These are phyloP conservation scores for Amphirosellinia nigrospora DNA, from an alignment of 495 filamentous ascomycete species.

Conservation along the genomic window DNA sequence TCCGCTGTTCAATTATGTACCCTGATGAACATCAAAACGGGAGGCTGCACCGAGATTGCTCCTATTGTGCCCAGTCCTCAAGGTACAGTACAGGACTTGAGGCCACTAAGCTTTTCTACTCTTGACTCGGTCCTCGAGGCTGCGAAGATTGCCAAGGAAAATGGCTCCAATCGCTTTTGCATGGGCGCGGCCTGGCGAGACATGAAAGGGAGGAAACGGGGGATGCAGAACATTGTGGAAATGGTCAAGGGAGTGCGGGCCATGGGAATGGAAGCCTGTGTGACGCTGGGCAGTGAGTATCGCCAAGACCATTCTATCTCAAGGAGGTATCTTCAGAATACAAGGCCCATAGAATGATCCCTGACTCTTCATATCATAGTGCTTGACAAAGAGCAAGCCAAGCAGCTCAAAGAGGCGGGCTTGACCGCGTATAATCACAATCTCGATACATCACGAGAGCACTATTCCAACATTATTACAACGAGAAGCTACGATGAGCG, in stretches of 20 bases:
- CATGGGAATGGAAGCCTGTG: slow-evolving; percentile 85
- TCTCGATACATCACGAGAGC: slow-evolving; percentile 83
- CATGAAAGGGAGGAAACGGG: slow-evolving; percentile 85
- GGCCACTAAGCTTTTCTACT: slow-evolving; percentile 73
- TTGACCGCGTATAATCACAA: slow-evolving; percentile 92
- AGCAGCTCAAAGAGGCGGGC: slow-evolving; percentile 79
- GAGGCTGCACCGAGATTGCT: slow-evolving; percentile 88
- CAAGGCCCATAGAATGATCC: not conserved
- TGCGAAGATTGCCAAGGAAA: slow-evolving; percentile 74
- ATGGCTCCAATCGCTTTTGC: slow-evolving; percentile 85
- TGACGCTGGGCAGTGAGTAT: slow-evolving; percentile 70
- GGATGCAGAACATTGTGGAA: slow-evolving; percentile 75
- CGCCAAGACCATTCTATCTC: not conserved
- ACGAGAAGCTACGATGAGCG: slow-evolving; percentile 85
- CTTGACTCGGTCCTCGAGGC: slow-evolving; percentile 79
- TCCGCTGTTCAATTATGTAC: slow-evolving; percentile 85
- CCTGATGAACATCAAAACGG: slow-evolving; percentile 91
- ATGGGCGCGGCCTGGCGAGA: slow-evolving; percentile 93
- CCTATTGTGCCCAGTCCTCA: slow-evolving; percentile 86
- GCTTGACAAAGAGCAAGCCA: slow-evolving; percentile 78
- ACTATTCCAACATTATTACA: slow-evolving; percentile 81
- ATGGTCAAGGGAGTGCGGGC: slow-evolving; percentile 80
- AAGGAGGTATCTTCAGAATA: not conserved
- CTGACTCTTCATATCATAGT: slow-evolving; percentile 40
- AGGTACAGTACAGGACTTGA: slow-evolving; percentile 82